phyloP scores from a whole-genome alignment of 106 monocot genomes.

The Triglochin maritima region DNA sequence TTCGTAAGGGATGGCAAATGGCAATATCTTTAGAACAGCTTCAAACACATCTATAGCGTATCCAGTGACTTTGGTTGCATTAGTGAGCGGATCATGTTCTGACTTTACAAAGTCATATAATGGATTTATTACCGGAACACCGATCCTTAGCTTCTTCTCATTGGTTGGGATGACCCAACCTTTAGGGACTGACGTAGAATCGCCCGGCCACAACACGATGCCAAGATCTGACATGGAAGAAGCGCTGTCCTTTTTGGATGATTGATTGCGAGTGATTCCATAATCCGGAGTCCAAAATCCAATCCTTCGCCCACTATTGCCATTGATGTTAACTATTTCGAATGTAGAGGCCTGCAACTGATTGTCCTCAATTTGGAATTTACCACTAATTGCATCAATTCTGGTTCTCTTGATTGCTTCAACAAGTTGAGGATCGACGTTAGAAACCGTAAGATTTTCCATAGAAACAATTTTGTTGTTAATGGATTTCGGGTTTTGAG shows the following conservation, averaged over 20 bases:
- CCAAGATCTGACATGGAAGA: no score
- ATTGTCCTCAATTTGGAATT: no score
- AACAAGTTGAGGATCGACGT: no score
- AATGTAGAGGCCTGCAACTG: no score
- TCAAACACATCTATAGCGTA: conserved; percentile 32
- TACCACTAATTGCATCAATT: no score
- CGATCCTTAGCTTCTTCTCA: conserved; percentile 32
- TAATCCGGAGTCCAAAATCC: conserved; percentile 35
- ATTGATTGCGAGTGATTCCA: conserved; percentile 8
- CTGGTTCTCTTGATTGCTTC: no score
- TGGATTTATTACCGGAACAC: conserved; percentile 41
- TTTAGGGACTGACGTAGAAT: conserved; percentile 8
- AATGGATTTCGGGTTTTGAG: no score
- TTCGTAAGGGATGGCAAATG: conserved; percentile 1
- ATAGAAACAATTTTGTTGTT: no score
- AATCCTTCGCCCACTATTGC: conserved; percentile 12
- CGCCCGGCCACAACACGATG: conserved; percentile 41
- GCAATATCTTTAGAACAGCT: not conserved
- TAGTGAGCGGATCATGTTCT: conserved; percentile 2
- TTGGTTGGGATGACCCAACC: conserved; percentile 51
- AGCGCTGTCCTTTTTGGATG: not conserved
- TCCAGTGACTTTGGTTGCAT: conserved; percentile 6
- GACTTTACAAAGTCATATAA: conserved; percentile 26
- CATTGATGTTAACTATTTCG: conserved; percentile 36
- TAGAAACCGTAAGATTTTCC: no score